phyloP scores from a whole-genome alignment of 1,139 yeast species.

The Komagataea norvegica region DNA sequence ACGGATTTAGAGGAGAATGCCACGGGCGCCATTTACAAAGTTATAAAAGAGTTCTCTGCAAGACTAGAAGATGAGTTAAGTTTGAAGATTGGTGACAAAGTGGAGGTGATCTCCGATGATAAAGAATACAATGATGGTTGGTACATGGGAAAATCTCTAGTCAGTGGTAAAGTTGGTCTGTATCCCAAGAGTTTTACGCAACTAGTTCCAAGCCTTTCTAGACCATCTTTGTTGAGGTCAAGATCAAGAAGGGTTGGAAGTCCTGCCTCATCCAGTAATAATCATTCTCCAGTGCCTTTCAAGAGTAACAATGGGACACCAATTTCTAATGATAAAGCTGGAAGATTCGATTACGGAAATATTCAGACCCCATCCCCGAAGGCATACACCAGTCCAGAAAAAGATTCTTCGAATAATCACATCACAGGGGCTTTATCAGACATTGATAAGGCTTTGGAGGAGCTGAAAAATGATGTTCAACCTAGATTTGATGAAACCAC shows the following conservation, averaged over 20 bases:
- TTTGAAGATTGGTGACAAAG: constrained; percentile 74
- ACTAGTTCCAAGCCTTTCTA: constrained; percentile 31
- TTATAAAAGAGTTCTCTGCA: constrained; percentile 81
- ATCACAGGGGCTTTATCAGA: constrained; percentile 67
- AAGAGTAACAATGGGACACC: constrained; percentile 16
- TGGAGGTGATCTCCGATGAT: constrained; percentile 89
- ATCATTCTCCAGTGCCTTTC: constrained; percentile 17
- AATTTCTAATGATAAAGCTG: constrained; percentile 8
- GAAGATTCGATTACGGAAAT: constrained; percentile 13
- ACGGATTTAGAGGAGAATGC: constrained; percentile 20
- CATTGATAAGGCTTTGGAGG: constrained; percentile 80
- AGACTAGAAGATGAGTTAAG: constrained; percentile 87
- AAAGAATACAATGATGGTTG: constrained; percentile 96
- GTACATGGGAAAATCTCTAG: constrained; percentile 82
- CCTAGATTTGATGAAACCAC: constrained; percentile 10
- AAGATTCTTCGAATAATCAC: constrained; percentile 19
- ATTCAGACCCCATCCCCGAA: constrained; percentile 3
- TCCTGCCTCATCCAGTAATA: constrained; percentile 13
- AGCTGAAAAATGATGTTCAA: constrained; percentile 41
- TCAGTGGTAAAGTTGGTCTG: constrained; percentile 71
- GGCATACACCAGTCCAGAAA: constrained; percentile 8
- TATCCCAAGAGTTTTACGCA: constrained; percentile 86
- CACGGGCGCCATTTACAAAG: constrained; percentile 37
- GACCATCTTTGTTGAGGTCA: constrained; percentile 44
- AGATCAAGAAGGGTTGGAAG: constrained; percentile 49